Base-by-base conservation (phyloP, 2,329 filamentous ascomycete genomes). In the Aspergillus sp. region DNA sequence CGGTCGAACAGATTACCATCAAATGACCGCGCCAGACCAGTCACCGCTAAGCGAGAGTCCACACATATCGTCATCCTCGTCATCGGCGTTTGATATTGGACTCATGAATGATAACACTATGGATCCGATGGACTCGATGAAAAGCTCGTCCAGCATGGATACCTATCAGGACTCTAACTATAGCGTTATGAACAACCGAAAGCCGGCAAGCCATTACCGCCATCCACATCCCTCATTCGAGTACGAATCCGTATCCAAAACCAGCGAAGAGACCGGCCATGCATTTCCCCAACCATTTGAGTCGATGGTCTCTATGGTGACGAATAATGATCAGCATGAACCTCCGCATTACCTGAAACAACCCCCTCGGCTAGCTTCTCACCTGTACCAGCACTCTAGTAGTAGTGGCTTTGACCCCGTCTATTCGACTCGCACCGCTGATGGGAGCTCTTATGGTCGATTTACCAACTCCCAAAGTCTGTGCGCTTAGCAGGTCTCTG, bases 1-100 rank as follows among this genome's bases (percentile, higher is more conserved):
- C 58, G 68, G 69, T 21, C 64, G 71, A 59, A 51, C 66, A n/a
- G 73, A 76, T 54, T 75, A 76, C 52, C 74, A 72, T 23, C 75
- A 76, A 54, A 73, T 77, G 63, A 61, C 68, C 10, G 66, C 69
- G 5, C 63, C 71, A 1, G 76, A 76, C 41, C 75, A 75, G 36
- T 77, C 76, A 1, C 71, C 75, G 3, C 57, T 76, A 53, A 75
- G 73, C 25, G 75, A 73, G 25, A 78, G 76, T 47, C 76, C 73
- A 27, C 70, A 76, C 19, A 72, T 73, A 38, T 77, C 74, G 3
- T 77, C 73, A 2, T 77, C 76, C 1, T 77, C 76, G 8, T 77
- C 76, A 2, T 76, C 75, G 1, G 70, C 68, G 3, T 74, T 75
- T 44, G 75, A 77, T 50, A 73, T 75, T 42, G 70, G 70, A 11